Evolutionary conservation across 2,329 filamentous ascomycete genomes (phyloP).

Genomic region (Aspergillus neoniger): DNA sequence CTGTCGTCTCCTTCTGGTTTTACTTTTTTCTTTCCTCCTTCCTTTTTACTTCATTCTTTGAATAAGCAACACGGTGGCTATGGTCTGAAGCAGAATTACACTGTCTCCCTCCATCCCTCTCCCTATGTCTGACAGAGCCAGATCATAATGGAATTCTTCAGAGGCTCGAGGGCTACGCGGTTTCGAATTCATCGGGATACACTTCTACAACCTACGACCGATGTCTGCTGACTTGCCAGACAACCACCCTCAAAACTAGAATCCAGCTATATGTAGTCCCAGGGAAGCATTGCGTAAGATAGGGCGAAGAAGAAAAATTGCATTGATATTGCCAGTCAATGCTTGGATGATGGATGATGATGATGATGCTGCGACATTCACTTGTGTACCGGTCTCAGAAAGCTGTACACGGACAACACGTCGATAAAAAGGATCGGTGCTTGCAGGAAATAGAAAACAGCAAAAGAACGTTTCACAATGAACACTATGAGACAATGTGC

Average conservation of each 20-base stretch:
- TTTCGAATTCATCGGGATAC: no score
- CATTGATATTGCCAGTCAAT: conserved; percentile 16
- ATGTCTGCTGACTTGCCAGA: not conserved
- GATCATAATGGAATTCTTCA: no score
- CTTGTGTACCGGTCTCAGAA: conserved; percentile 20
- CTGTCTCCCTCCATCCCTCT: no score
- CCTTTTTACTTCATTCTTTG: not conserved
- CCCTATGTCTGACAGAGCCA: not conserved
- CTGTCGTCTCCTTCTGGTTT: not conserved
- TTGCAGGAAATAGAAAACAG: conserved; percentile 8
- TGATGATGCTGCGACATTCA: conserved; percentile 3
- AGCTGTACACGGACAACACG: conserved; percentile 14
- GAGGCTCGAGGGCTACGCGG: no score
- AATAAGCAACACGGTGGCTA: no score
- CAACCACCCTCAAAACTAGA: not conserved
- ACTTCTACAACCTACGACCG: not conserved
- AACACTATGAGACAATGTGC: conserved; percentile 29
- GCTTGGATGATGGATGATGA: conserved; percentile 4
- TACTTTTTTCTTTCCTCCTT: not conserved
- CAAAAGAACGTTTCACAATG: conserved; percentile 23
- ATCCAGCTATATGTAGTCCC: not conserved
- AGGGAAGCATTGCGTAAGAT: conserved; percentile 4
- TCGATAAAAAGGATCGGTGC: conserved; percentile 11
- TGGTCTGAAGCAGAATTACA: no score
- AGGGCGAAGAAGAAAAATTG: not conserved